Evolutionary conservation across 352 stramenopile genomes (phyloP), one percentile per base, ranked within the genome.

Genomic region (Globisporangium spinosum): DNA sequence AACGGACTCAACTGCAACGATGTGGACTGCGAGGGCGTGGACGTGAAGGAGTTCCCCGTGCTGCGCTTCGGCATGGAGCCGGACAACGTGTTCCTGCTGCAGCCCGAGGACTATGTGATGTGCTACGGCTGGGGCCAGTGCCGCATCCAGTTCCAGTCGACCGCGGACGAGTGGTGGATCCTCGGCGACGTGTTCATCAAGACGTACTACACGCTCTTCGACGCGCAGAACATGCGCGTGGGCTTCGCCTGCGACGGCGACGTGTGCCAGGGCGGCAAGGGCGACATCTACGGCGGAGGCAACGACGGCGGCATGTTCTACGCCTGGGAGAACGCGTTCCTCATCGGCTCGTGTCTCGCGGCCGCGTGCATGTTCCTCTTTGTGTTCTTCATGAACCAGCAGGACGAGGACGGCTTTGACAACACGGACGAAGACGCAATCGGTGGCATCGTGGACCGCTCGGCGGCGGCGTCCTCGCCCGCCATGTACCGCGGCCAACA

Each of bases 131-230:
- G 79, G 75, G 80, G 87, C 7, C 78, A 89, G 64, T 97, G 89
- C 75, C 79, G 84, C 25, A 59, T 97, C 35, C 87, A 95, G 75
- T 75, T 96, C 45, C 86, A 95, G 76, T 78, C 79, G 2, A 91
- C 84, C 25, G 68, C 67, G 22, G 87, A 94, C 59, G 75, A 85
- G 69, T 97, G 85, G 81, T 97, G 89, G 89, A 95, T 97, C 73
- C 78, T 97, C 20, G 89, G 89, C 9, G 89, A 97, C 63, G 79
- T 96, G 35, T 96, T 97, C 69, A 89, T 96, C 65, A 94, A 97
- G 78, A 94, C 87, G 25, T 96, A 97, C 83, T 96, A 96, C 77
- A 96, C 89, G 29, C 70, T 97, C n/a, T 97, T 96, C 58, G 89
- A 97, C 63, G 88, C 78, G n/a, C 76, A 90, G 51, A 91, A 92